Evolutionary conservation across 805 yeast species (phyloP), one percentile per base, ranked within the genome.

Genomic region (Saccharomycopsis babjevae): DNA sequence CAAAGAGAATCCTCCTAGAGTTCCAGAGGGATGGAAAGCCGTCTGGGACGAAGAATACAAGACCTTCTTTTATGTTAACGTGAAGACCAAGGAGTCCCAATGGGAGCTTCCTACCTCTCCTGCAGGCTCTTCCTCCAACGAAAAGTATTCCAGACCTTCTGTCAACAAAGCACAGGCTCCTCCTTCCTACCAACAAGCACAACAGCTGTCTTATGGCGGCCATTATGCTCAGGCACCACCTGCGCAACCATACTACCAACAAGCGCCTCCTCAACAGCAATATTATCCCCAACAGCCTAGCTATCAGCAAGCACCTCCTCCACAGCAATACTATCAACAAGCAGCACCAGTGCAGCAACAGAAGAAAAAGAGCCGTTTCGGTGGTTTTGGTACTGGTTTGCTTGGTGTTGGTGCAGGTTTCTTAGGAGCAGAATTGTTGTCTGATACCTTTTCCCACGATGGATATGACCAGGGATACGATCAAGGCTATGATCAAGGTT

Each of bases 1-100:
- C 20, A 36, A 42, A 16, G 72, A 72, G 34, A 72, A 74, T 56
- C 78, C 75, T 20, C 88, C 89, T 2, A 65, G 58, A 0, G 84
- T 83, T n/a, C 88, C 88, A 1, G 72, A 74, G 2, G 88, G 92
- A 4, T 87, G 92, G 92, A 74, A 84, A 62, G 86, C 94, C 52
- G 83, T 84, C 57, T 84, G 81, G 73, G 91, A 86, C 68, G 85
- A 83, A 11, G 77, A 84, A 61, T 87, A 87, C 70, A 77, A 79
- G 57, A 82, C 87, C 1, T 64, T 85, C 84, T 93, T 85, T 71
- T 93, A 84, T 68, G 96, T 93, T n/a, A 77, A 90, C 67, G 73
- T 88, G 65, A 68, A 77, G 16, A 81, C 89, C 15, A 86, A 88
- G 62, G 76, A 82, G 66, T 89, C 97, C 0, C 97, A 91, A 72